Evolutionary conservation across 2,329 filamentous ascomycete genomes (phyloP), one percentile per base, ranked within the genome.

Genomic region (Dothideomycetes sp.): DNA sequence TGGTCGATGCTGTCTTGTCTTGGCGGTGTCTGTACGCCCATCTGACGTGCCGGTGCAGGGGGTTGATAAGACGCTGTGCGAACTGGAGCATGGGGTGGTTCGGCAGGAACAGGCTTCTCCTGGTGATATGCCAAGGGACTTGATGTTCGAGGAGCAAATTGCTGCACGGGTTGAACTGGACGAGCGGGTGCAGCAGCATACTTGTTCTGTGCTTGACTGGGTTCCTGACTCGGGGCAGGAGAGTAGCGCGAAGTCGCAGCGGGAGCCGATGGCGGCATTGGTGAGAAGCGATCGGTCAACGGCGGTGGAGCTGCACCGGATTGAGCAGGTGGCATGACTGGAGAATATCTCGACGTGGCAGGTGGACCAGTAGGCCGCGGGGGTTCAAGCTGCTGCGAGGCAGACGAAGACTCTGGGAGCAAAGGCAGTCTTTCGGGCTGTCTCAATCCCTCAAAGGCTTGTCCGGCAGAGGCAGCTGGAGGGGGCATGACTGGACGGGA

Each of bases 121-220:
- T 65, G 71, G 22, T 40, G 37, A 35, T 71, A 69, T 22, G 76
- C 76, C 12, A 80, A 62, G 12, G 76, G 76, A 55, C 76, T 80
- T n/a, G 76, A 80, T 5, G 75, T 80, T 42, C 76, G 67, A 13
- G 76, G 76, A 29, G 76, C 72, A 55, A 78, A 80, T 4, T 71
- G 65, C 45, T 76, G 64, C 11, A 61, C 43, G 25, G 51, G 49
- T 30, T 49, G 51, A 12, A 51, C 56, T 65, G 53, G 56, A 9
- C 53, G 56, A 16, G 41, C 53, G 4, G 50, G 47, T 11, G 61
- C 58, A 23, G 63, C 57, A 19, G 52, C 53, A 46, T 66, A 63
- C 23, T 60, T 55, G 43, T 50, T 57, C 41, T 64, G 60, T 22
- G 56, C 40, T 25, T 58, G 51, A 17, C 51, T 56, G 28, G 57